These are phyloP conservation scores for Ceratobasidium sp. DNA, from an alignment of 1,284 basidiomycete species.

Conservation along the genomic window DNA sequence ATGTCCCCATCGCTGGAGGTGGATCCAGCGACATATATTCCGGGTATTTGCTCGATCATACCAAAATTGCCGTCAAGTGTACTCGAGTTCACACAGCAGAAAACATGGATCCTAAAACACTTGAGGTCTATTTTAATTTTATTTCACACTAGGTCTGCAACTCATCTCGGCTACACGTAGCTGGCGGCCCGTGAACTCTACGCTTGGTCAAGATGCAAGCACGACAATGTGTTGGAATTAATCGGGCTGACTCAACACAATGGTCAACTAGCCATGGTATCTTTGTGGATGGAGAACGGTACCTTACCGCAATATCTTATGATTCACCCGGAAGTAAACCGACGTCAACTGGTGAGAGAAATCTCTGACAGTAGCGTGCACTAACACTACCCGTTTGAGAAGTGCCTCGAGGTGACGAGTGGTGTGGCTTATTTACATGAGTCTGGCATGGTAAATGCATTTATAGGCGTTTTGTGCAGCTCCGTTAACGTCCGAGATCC, in stretches of 20 bases:
- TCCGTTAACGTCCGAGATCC: neutral
- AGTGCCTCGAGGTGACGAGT: slow-evolving; percentile 7
- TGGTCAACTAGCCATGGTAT: slow-evolving; percentile 8
- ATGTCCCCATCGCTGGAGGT: no score
- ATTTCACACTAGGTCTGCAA: no score
- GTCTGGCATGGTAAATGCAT: neutral
- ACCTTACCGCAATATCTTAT: neutral
- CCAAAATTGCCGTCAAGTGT: neutral
- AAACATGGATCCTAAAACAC: neutral
- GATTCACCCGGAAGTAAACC: neutral
- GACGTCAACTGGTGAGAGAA: neutral
- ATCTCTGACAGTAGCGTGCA: neutral
- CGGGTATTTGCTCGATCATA: neutral
- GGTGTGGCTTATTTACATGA: slow-evolving; percentile 5
- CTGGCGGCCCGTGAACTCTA: slow-evolving; percentile 1
- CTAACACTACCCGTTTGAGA: neutral
- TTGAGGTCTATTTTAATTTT: slow-evolving; percentile 9
- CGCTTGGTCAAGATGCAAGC: neutral
- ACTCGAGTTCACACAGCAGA: neutral
- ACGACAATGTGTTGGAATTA: slow-evolving; percentile 8
- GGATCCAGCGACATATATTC: neutral
- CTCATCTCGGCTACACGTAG: neutral
- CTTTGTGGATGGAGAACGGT: slow-evolving; percentile 9
- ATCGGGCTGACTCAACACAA: neutral
- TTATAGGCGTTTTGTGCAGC: neutral